Base-by-base conservation (phyloP, 225 moss, liverwort and hornwort genomes). In the Bryoerythrophyllum caledonicum region DNA sequence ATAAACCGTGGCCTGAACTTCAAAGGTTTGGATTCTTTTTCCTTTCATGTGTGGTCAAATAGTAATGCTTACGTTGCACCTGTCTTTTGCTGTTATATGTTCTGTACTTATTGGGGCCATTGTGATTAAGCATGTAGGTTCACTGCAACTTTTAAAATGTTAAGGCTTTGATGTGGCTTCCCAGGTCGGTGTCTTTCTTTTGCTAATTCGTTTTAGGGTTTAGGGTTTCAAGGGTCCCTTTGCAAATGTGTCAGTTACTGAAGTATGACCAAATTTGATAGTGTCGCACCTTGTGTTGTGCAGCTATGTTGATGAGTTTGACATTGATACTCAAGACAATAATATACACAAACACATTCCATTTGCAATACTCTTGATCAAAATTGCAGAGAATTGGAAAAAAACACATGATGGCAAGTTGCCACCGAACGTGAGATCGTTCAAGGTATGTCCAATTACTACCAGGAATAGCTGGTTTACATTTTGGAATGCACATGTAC, bases 1-100 rank as follows among this genome's bases (percentile, higher is more conserved):
- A 99, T 65, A 95, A 95, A 76, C 99, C 99, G 68, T 99, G 99
- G 99, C 91, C 95, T 73, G 91, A 93, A 82, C 88, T 99, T 68
- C 93, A 86, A 69, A 89, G 93, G 99, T 99, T 23, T n/a, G 21
- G 40, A 51, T 43, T 38, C 24, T 24, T 57, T 30, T 67, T 19
- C 55, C 15, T 46, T 65, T 46, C 21, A 46, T 60, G 49, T 44
- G 54, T 65, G 65, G 24, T 53, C 78, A 26, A 65, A 17, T 49
- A 49, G 65, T 70, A 52, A 52, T 65, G 21, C 44, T 82, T 74
- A 30, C 64, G 26, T 37, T 70, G 30, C 19, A 68, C 21, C 9
- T 77, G 4, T 48, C n/a, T 35, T 49, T 55, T 30, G 41, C 61
- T 55, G 4, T 21, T 35, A 16, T 35, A 40, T 71, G 26, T 67